Base-by-base conservation (phyloP, 2,329 filamentous ascomycete genomes). In the Didymella pomorum region DNA sequence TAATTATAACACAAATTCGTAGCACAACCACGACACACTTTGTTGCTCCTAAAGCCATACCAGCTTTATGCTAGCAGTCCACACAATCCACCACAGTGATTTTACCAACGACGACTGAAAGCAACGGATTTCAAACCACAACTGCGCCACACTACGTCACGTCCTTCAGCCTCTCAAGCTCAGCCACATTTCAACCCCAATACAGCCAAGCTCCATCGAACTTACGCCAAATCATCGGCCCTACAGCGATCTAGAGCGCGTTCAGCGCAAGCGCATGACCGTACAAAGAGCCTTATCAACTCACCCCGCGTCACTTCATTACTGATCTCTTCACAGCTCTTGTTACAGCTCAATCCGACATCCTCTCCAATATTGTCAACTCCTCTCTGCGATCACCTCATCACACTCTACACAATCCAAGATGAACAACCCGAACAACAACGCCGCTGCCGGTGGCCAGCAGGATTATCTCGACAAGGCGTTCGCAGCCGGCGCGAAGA, bases 401-500 rank as follows among this genome's bases (percentile, higher is more conserved):
- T 6, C 37, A 46, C 31, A 16, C 14, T 11, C n/a, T 7, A 12
- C 4, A 2, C 16, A 16, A 16, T 18, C 10, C 26, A 57, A 47
- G 21, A 57, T 46, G 35, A 58, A 49, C 50, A 49, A 37, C 48
- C 35, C 35, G 11, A 58, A 58, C 50, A 58, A 53, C 33, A 46
- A 53, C 31, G 50, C 49, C 26, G 55, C 43, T 25, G 49, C 44
- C 7, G 56, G 44, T 26, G 56, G 56, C 21, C 50, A 58, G n/a
- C 49, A 55, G 33, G 56, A 55, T 42, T 55, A 59, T 42, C 31
- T 55, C 25, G 56, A 59, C 25, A 59, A 59, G 31, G 83, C 73
- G 16, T 77, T 86, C 65, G 80, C 81, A 39, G 69, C 78, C 11
- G 69, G 70, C 28, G 80, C 50, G 9, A 80, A 79, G 71, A 84